Percentiles rank a stretch among this genome's conserved stretches.
phyloP scores from a whole-genome alignment of 75 land plant species.

The Pinus tabuliformis region DNA sequence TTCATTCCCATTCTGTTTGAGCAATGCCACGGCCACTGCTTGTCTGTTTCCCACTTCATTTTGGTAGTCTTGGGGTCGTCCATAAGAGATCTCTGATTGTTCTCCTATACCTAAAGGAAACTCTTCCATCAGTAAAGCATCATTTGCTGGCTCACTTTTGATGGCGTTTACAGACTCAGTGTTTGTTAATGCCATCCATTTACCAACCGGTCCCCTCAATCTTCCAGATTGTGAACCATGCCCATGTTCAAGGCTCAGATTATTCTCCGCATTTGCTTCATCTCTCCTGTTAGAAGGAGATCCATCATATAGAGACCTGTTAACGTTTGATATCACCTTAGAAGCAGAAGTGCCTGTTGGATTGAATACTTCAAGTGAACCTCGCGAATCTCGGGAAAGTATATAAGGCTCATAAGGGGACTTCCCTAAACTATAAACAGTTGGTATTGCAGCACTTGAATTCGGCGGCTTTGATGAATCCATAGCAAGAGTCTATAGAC shows the following conservation, averaged over 20 bases:
- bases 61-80: not conserved
- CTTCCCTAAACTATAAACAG: slow-evolving; percentile 2
- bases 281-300: not conserved
- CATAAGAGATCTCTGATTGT: not conserved
- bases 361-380: slow-evolving; percentile 83
- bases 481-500: not conserved
- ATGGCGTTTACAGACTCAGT: slow-evolving; percentile 1
- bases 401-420: slow-evolving; percentile 16
- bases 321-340: not conserved
- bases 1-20: not conserved
- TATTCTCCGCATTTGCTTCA: not conserved
- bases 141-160: not conserved
- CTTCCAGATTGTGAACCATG: slow-evolving; percentile 7
- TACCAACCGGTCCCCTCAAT: slow-evolving; percentile 17
- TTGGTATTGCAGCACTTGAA: not conserved
- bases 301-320: not conserved
- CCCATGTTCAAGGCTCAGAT: slow-evolving; percentile 3
- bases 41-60: not conserved
- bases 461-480: not conserved
- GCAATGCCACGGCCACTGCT: not conserved
- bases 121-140: not conserved
- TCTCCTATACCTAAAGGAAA: slow-evolving; percentile 1
- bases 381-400: slow-evolving; percentile 62
- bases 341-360: slow-evolving; percentile 26
- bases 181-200: slow-evolving; percentile 39